These are phyloP conservation scores for Entonaema liquescens DNA, from an alignment of 495 filamentous ascomycete genomes.

Conservation along the genomic window DNA sequence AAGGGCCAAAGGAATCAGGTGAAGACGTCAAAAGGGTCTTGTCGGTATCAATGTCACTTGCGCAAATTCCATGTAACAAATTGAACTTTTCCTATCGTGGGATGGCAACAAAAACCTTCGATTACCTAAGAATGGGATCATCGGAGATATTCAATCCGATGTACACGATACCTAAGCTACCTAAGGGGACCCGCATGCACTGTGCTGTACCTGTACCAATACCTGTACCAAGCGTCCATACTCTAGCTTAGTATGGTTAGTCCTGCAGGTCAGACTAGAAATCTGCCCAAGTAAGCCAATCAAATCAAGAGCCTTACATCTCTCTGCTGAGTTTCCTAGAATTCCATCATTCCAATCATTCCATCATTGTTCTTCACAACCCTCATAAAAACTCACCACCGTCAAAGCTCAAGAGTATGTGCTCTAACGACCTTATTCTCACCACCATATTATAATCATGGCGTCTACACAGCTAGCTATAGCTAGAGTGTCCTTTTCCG, in stretches of 20 bases:
- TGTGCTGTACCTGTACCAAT: not conserved
- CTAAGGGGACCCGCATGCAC: not conserved
- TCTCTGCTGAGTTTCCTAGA: conserved; percentile 10
- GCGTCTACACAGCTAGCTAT: conserved; percentile 79
- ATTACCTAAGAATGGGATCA: not conserved
- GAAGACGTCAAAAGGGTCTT: conserved; percentile 17
- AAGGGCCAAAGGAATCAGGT: conserved; percentile 2
- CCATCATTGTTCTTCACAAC: conserved; percentile 2
- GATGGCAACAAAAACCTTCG: too few species aligned
- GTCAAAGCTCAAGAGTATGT: conserved; percentile 23
- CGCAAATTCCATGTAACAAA: not conserved
- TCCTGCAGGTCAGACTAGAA: conserved; percentile 1
- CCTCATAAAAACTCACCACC: too few species aligned
- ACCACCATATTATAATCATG: conserved; percentile 54
- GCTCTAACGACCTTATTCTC: not conserved
- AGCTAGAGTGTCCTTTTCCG: conserved; percentile 81
- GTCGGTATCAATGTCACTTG: not conserved
- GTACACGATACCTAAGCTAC: not conserved
- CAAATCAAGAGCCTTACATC: conserved; percentile 18
- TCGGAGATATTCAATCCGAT: not conserved
- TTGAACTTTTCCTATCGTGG: not conserved
- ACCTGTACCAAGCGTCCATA: not conserved
- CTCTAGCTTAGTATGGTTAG: conserved; percentile 1
- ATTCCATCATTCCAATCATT: conserved; percentile 2
- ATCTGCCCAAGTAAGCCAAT: conserved; percentile 21